These are phyloP conservation scores for Penicillium argentinense DNA, from an alignment of 495 filamentous ascomycete species.

Conservation along the genomic window DNA sequence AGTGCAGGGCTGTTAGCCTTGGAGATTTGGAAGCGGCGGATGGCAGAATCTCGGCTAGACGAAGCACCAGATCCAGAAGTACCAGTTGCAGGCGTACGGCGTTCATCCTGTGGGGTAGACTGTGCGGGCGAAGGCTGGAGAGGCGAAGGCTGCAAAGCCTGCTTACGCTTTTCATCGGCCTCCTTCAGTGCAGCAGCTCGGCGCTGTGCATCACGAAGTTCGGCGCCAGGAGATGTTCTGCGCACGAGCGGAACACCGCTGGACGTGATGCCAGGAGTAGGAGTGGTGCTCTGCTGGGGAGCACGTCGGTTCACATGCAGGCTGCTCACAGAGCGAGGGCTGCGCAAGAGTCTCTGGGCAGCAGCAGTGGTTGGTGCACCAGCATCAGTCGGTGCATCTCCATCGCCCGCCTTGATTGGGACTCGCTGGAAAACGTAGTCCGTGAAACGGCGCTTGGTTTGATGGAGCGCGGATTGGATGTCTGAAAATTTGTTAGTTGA, in stretches of 20 bases:
- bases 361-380: slow-evolving; percentile 17
- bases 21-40: slow-evolving; percentile 48
- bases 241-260: slow-evolving; percentile 39
- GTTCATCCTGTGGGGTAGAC: no score
- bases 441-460: slow-evolving; percentile 50
- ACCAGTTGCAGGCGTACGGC: no score
- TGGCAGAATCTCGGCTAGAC: slow-evolving; percentile 16
- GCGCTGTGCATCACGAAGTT: slow-evolving; percentile 41
- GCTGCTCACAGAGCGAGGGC: slow-evolving; percentile 45
- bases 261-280: neutral
- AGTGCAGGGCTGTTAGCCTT: slow-evolving; percentile 28
- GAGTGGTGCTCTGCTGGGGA: slow-evolving; percentile 1
- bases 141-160: slow-evolving; percentile 24
- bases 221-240: slow-evolving; percentile 47
- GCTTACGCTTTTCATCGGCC: slow-evolving; percentile 29
- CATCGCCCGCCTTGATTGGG: slow-evolving; percentile 21
- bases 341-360: slow-evolving; percentile 31
- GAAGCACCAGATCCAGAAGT: no score
- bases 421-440: slow-evolving; percentile 50
- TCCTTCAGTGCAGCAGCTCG: slow-evolving; percentile 31
- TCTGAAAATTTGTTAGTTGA: slow-evolving; percentile 34
- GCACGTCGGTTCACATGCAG: slow-evolving; percentile 22
- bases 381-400: slow-evolving; percentile 12
- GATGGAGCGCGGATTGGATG: slow-evolving; percentile 46
- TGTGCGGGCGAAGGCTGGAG: slow-evolving; percentile 2